Base-by-base conservation (phyloP, 2,329 filamentous ascomycete species). In the Penicillium glabrum region DNA sequence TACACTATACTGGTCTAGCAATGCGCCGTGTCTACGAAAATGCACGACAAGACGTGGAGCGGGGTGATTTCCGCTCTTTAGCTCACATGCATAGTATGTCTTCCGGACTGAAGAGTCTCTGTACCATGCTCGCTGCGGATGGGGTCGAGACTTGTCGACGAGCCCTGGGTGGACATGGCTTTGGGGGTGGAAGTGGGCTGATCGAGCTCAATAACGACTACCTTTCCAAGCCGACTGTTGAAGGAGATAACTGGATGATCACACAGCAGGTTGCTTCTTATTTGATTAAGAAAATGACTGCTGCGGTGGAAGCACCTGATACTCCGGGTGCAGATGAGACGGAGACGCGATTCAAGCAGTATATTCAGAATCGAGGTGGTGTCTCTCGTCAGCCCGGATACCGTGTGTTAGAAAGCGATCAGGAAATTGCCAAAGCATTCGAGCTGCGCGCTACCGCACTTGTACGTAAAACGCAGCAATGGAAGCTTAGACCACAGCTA, bases 211-310 rank as follows among this genome's bases (percentile, higher is more conserved):
- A 83, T 61, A 62, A 62, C 41, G 65, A 67, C 19, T 67, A 67
- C 31, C 35, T 66, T 3, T 66, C 80, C 3, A 83, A 83, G 64
- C 80, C 80, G 0, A 83, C 81, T 0, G 82, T 84, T 2, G 81
- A 84, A 60, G 81, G 82, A 2, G 81, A 83, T 63, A 83, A 83
- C 54, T 83, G 80, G 79, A 83, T 83, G 80, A 83, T 83, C 41
- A 82, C 79, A 0, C 80, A 83, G 57, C 81, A 83, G 66, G 79
- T 79, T 3, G 78, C 61, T 7, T 59, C 58, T 0, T 64, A 62
- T 56, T 64, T 83, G 24, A 80, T 83, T 67, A 83, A 83, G 65
- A 79, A 80, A 44, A 82, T 82, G 77, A 67, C 73, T 27, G 64
- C 71, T 27, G 75, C 75, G 4, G 72, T 50, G 3, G 3, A 57